A percentile compares a stretch with the other conserved stretches of the same genome.
Evolutionary conservation across 768 basidiomycete species (phyloP).

Genomic region (Lactarius sanguifluus): DNA sequence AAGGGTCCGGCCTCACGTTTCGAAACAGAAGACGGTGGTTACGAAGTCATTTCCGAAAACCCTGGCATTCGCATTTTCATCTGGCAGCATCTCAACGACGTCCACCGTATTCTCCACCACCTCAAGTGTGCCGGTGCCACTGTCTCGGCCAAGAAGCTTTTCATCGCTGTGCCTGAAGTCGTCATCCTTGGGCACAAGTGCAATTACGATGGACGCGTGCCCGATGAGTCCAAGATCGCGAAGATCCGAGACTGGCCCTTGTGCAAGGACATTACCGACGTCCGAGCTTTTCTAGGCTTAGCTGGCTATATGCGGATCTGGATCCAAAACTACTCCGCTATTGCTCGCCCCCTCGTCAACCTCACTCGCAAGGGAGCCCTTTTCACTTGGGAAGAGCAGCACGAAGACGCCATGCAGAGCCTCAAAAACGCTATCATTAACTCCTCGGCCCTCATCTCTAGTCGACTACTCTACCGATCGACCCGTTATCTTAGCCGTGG

Average conservation of each 20-base stretch:
- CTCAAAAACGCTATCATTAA: too few species aligned
- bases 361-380: too few species aligned
- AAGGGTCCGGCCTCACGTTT: too few species aligned
- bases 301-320: too few species aligned
- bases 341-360: too few species aligned
- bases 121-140: neutral
- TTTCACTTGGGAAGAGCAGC: too few species aligned
- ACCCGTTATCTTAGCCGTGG: too few species aligned
- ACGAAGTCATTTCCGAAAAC: neutral
- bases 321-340: too few species aligned
- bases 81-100: neutral
- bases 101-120: neutral
- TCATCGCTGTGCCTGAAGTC: constrained; percentile 31
- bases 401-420: too few species aligned
- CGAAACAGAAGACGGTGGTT: neutral
- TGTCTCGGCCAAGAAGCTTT: neutral
- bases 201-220: constrained; percentile 37
- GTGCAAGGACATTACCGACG: constrained; percentile 29
- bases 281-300: constrained; percentile 31
- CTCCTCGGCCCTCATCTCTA: too few species aligned
- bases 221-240: constrained; percentile 32
- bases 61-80: neutral
- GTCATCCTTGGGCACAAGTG: constrained; percentile 40
- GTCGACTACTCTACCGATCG: too few species aligned
- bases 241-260: constrained; percentile 35